Conservation (phyloP, 129 eudicot species). For the Apium graveolens region DNA sequence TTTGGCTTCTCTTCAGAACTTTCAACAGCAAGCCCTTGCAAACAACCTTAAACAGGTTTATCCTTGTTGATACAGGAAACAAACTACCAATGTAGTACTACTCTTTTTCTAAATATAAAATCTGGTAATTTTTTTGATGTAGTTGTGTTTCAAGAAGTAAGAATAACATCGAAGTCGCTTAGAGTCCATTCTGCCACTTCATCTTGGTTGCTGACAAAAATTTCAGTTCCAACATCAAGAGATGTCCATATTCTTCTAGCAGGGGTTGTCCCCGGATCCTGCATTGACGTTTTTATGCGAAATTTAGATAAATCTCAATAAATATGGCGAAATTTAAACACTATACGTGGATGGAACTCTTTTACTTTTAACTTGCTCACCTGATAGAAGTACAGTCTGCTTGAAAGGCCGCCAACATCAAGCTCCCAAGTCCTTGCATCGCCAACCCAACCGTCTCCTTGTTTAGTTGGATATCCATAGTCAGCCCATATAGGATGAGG, state of each 20-base stretch:
- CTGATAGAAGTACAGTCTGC: constrained; percentile 80
- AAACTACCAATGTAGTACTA: neutral
- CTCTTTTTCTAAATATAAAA: neutral
- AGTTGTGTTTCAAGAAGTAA: constrained; percentile 29
- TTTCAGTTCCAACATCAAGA: constrained; percentile 83
- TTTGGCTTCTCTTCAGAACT: constrained; percentile 13
- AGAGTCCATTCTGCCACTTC: constrained; percentile 90
- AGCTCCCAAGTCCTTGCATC: constrained; percentile 78
- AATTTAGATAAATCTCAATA: neutral
- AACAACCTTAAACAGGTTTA: neutral
- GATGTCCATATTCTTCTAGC: constrained; percentile 90
- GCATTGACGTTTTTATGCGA: constrained; percentile 2
- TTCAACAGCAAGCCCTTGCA: too few relatives aligned
- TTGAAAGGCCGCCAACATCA: constrained; percentile 67
- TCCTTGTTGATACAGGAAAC: neutral
- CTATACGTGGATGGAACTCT: neutral
- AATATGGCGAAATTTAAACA: neutral
- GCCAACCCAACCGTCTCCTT: constrained; percentile 83
- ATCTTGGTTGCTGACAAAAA: constrained; percentile 57
- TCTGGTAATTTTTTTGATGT: neutral
- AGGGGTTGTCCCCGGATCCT: constrained; percentile 80
- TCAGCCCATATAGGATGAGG: constrained; percentile 92
- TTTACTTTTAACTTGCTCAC: constrained; percentile 15
- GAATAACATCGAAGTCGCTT: constrained; percentile 70
- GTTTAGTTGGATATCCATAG: constrained; percentile 67